Percentiles rank a stretch among this genome's conserved stretches.
Evolutionary conservation across 352 stramenopile genomes (phyloP).

Genomic region (Hyaloperonospora arabidopsidis): DNA sequence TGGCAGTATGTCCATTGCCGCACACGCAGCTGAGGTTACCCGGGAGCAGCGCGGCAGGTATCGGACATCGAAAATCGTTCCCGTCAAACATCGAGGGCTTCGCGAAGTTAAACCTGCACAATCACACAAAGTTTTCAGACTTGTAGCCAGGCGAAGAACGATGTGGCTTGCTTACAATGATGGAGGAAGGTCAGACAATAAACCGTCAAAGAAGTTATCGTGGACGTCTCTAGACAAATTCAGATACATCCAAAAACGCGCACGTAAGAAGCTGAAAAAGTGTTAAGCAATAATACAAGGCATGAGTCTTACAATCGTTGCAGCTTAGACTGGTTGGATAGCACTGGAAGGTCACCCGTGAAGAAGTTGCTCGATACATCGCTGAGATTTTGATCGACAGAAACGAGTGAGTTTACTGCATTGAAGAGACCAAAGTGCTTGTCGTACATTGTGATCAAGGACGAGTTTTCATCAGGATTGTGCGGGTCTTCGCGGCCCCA

Average conservation of each 20-base stretch:
- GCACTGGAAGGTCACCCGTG: constrained; percentile 27
- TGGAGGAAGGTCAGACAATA: constrained; percentile 23
- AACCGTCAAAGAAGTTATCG: constrained; percentile 26
- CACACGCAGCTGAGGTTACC: constrained; percentile 32
- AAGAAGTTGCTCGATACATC: constrained; percentile 47
- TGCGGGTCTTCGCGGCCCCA: constrained; percentile 42
- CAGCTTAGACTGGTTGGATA: constrained; percentile 42
- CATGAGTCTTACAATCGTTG: constrained; percentile 37
- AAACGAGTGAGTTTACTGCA: neutral
- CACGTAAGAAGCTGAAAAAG: neutral
- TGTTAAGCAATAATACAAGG: neutral
- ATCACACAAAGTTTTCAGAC: neutral
- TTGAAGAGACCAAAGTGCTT: neutral
- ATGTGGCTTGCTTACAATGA: constrained; percentile 23
- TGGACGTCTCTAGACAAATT: constrained; percentile 27
- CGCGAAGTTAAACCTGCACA: constrained; percentile 10
- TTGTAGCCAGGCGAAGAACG: neutral
- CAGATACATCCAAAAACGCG: neutral
- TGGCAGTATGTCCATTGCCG: constrained; percentile 19
- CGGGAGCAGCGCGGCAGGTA: constrained; percentile 9
- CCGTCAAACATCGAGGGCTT: constrained; percentile 13
- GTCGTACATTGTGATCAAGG: constrained; percentile 38
- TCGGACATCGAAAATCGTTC: constrained; percentile 19
- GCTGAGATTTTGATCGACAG: constrained; percentile 13
- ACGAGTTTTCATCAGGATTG: constrained; percentile 45